phyloP scores from a whole-genome alignment of 2,329 filamentous ascomycete genomes.

The Colletotrichum lindemuthianum region DNA sequence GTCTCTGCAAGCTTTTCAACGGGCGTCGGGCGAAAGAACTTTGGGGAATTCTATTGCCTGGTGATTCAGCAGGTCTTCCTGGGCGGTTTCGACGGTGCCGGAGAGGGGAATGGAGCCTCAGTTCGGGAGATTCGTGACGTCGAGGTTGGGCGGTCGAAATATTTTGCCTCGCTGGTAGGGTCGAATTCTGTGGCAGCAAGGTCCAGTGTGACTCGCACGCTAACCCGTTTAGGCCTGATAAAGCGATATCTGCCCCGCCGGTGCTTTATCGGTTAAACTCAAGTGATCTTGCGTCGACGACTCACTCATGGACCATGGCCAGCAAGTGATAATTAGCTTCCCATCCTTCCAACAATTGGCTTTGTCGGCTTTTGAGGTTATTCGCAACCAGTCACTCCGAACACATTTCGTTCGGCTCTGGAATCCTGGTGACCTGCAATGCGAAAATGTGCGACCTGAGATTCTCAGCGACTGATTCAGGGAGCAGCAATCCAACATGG shows the following conservation, averaged over 20 bases:
- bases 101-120: slow-evolving; percentile 27
- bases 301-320: background rate
- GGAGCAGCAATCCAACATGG: too few species aligned
- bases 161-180: slow-evolving; percentile 46
- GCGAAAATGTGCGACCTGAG: too few species aligned
- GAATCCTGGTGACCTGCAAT: too few species aligned
- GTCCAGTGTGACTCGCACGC: slow-evolving; percentile 51
- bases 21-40: slow-evolving; percentile 24
- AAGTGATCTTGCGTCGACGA: background rate
- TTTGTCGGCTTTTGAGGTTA: too few species aligned
- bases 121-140: slow-evolving; percentile 35
- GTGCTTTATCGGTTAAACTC: slow-evolving; percentile 39
- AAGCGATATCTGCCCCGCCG: slow-evolving; percentile 47
- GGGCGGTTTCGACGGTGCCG: slow-evolving; percentile 17
- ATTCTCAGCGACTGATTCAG: too few species aligned
- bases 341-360: too few species aligned
- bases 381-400: too few species aligned
- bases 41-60: slow-evolving; percentile 15
- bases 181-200: slow-evolving; percentile 53
- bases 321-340: too few species aligned
- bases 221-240: slow-evolving; percentile 50
- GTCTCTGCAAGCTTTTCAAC: slow-evolving; percentile 23
- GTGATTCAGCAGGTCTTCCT: slow-evolving; percentile 4
- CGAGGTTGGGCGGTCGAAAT: slow-evolving; percentile 38
- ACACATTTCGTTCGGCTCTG: too few species aligned